Conservation (phyloP, 345 rosid genomes). For the Boechera retrofracta region DNA sequence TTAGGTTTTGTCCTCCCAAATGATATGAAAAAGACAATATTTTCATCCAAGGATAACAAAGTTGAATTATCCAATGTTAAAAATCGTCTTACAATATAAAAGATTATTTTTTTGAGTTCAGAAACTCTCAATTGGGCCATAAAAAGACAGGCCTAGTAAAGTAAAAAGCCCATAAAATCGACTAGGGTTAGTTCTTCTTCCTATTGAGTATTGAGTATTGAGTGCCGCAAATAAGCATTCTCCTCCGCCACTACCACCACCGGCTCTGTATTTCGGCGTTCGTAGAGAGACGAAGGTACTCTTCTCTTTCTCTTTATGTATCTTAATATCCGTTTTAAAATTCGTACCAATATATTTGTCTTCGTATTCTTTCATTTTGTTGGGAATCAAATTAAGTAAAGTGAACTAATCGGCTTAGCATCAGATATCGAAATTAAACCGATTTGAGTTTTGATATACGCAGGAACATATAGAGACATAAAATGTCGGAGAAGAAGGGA, state of each 20-base stretch:
- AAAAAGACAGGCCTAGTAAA: neutral
- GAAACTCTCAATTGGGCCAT: slow-evolving; percentile 1
- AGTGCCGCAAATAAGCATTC: slow-evolving; percentile 11
- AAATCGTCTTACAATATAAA: neutral
- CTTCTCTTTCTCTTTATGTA: neutral
- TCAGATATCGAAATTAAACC: neutral
- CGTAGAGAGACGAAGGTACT: slow-evolving; percentile 18
- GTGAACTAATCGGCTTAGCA: neutral
- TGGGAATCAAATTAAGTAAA: neutral
- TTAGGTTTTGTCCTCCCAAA: neutral
- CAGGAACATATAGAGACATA: slow-evolving; percentile 10
- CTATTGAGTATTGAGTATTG: neutral
- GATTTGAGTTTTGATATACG: neutral
- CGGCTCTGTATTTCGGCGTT: slow-evolving; percentile 24
- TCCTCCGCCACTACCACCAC: slow-evolving; percentile 17
- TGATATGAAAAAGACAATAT: neutral
- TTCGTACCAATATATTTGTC: neutral
- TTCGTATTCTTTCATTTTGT: neutral
- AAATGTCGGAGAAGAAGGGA: slow-evolving; percentile 75
- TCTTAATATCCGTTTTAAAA: neutral
- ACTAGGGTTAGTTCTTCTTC: slow-evolving; percentile 34
- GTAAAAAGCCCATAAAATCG: slow-evolving; percentile 9
- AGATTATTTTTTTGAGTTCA: neutral
- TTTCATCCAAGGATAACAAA: neutral
- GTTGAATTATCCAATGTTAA: neutral